Evolutionary conservation across 495 filamentous ascomycete genomes (phyloP).

Genomic region (Aspergillus indologenus): DNA sequence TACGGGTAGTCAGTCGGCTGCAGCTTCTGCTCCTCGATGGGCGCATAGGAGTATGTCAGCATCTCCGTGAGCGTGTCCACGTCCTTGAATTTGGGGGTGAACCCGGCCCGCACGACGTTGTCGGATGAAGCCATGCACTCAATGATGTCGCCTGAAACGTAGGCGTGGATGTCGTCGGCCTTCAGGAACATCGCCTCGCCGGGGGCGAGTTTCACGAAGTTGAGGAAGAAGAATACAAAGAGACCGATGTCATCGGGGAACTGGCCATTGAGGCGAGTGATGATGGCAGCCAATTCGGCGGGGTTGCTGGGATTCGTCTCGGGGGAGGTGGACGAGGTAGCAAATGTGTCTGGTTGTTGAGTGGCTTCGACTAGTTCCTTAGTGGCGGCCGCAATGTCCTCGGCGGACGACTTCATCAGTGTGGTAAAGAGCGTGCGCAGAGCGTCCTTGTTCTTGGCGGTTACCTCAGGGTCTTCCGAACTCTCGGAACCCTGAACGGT

Average conservation of each 20-base stretch:
- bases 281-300: conserved; percentile 67
- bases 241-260: conserved; percentile 76
- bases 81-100: conserved; percentile 98
- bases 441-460: conserved; percentile 71
- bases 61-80: conserved; percentile 85
- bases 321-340: conserved; percentile 31
- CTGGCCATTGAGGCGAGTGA: conserved; percentile 69
- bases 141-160: conserved; percentile 93
- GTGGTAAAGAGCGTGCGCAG: conserved; percentile 69
- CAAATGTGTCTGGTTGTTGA: conserved; percentile 46
- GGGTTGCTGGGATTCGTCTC: conserved; percentile 39
- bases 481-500: conserved; percentile 63
- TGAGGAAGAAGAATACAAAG: conserved; percentile 78
- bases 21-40: conserved; percentile 94
- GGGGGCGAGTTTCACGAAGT: conserved; percentile 73
- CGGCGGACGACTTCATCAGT: conserved; percentile 72
- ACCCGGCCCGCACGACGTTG: conserved; percentile 95
- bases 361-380: conserved; percentile 69
- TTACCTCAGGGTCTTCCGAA: conserved; percentile 54
- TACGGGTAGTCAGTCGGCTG: conserved; percentile 78
- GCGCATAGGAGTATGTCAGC: conserved; percentile 92
- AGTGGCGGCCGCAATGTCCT: conserved; percentile 59
- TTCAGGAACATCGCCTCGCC: conserved; percentile 96
- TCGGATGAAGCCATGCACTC: conserved; percentile 99
- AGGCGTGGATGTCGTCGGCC: conserved; percentile 96